phyloP scores from a whole-genome alignment of 768 basidiomycete species.

The Rhodotorula toruloides region DNA sequence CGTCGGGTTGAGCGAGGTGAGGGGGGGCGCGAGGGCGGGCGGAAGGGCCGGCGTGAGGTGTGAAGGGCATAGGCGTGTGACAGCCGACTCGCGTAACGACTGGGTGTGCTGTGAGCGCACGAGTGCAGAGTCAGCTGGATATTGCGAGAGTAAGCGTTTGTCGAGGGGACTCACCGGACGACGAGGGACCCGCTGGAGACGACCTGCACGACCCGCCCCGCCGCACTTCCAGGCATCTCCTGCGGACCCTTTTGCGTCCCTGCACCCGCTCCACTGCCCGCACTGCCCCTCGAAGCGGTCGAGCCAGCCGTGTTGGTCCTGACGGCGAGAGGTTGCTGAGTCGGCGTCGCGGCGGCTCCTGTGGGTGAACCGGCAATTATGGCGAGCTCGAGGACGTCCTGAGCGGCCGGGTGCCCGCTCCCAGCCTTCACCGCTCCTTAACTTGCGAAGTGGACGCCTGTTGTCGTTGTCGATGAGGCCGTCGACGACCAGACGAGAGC shows the following conservation, averaged over 20 bases:
- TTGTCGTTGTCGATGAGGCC: too few species aligned
- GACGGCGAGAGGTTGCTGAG: not conserved
- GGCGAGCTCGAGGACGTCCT: too few species aligned
- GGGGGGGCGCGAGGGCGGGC: slow-evolving; percentile 1
- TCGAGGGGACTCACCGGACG: not conserved
- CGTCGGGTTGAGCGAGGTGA: not conserved
- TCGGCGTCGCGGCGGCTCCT: not conserved
- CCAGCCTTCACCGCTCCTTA: too few species aligned
- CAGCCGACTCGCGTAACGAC: not conserved
- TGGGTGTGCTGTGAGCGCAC: too few species aligned
- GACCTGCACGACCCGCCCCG: not conserved
- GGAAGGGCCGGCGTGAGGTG: not conserved
- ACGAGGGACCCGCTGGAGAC: not conserved
- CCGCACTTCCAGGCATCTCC: slow-evolving; percentile 5
- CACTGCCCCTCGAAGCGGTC: not conserved
- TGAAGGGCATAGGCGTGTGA: not conserved
- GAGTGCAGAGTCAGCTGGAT: not conserved
- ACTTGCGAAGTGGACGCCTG: too few species aligned
- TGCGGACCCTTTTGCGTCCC: not conserved
- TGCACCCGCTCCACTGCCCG: not conserved
- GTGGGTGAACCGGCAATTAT: not conserved
- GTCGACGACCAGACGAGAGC: too few species aligned
- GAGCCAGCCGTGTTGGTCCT: not conserved
- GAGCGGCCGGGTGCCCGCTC: too few species aligned
- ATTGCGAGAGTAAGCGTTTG: too few species aligned